Evolutionary conservation across 805 yeast genomes (phyloP).

Genomic region (Candida awuae): DNA sequence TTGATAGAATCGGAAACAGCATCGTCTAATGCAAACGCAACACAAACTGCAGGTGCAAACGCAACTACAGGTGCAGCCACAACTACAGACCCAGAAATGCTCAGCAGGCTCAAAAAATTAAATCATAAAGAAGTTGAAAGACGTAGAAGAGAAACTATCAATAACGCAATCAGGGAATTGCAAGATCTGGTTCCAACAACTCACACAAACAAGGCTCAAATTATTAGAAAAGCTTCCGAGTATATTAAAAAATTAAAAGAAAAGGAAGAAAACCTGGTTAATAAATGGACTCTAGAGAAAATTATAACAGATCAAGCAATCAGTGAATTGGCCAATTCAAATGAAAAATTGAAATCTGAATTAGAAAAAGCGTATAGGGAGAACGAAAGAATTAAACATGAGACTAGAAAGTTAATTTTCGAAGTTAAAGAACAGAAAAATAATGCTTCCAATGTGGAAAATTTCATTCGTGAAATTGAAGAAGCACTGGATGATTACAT

Average conservation of each 20-base stretch:
- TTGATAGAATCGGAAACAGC: neutral
- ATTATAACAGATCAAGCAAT: conserved; percentile 86
- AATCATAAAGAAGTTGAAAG: conserved; percentile 96
- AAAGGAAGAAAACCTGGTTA: conserved; percentile 80
- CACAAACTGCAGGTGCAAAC: conserved; percentile 51
- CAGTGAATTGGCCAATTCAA: conserved; percentile 72
- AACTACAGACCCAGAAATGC: conserved; percentile 79
- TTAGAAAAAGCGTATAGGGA: conserved; percentile 89
- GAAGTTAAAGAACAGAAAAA: conserved; percentile 9
- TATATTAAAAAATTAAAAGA: conserved; percentile 84
- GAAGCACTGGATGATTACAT: conserved; percentile 2
- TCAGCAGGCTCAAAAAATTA: conserved; percentile 76
- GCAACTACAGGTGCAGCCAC: too few relatives aligned
- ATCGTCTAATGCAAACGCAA: neutral
- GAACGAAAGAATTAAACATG: conserved; percentile 72
- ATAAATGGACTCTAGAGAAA: conserved; percentile 93
- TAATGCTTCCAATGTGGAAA: neutral
- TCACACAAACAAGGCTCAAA: conserved; percentile 86
- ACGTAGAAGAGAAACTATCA: conserved; percentile 83
- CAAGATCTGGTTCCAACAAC: conserved; percentile 72
- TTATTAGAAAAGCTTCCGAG: conserved; percentile 81
- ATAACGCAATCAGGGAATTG: conserved; percentile 75
- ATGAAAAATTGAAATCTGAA: conserved; percentile 82
- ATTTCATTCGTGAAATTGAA: neutral
- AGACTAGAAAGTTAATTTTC: conserved; percentile 15